Percentiles rank a stretch among this genome's conserved stretches.
These are phyloP conservation scores for Claviceps humidiphila DNA, from an alignment of 2,329 filamentous ascomycete genomes.

Conservation along the genomic window DNA sequence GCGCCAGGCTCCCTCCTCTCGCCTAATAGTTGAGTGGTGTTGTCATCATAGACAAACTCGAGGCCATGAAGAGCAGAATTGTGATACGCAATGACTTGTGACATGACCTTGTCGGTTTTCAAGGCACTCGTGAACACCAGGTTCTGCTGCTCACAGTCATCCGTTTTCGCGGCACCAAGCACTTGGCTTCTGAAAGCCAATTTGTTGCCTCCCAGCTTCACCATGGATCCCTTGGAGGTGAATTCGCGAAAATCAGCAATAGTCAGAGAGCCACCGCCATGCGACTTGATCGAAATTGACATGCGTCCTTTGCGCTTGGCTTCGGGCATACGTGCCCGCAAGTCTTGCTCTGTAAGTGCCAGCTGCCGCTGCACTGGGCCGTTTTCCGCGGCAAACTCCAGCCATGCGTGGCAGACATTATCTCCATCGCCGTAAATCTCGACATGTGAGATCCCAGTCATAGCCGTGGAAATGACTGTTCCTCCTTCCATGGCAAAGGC, in stretches of 20 bases:
- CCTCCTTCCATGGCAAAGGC: constrained; percentile 74
- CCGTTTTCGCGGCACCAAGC: constrained; percentile 58
- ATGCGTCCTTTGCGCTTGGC: constrained; percentile 59
- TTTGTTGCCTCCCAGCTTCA: constrained; percentile 60
- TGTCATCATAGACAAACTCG: constrained; percentile 88
- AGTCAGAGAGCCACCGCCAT: constrained; percentile 58
- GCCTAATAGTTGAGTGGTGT: constrained; percentile 73
- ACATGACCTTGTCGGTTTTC: constrained; percentile 59
- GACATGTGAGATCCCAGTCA: constrained; percentile 71
- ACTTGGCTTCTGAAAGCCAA: constrained; percentile 63
- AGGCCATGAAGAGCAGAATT: constrained; percentile 69
- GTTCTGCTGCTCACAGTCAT: constrained; percentile 57
- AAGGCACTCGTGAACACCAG: constrained; percentile 59
- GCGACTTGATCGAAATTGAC: constrained; percentile 61
- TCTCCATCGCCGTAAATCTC: constrained; percentile 76
- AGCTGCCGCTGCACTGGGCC: constrained; percentile 57
- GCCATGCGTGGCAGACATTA: constrained; percentile 64
- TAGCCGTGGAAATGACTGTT: constrained; percentile 62
- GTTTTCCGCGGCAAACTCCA: constrained; percentile 60
- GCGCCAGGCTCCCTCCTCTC: constrained; percentile 58
- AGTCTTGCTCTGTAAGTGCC: constrained; percentile 58
- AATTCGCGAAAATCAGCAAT: constrained; percentile 66
- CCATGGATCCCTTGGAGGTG: constrained; percentile 53
- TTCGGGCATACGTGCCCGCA: constrained; percentile 59
- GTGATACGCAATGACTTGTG: constrained; percentile 62